These are phyloP conservation scores for Calycina marina DNA, from an alignment of 2,329 filamentous ascomycete genomes.

Conservation along the genomic window DNA sequence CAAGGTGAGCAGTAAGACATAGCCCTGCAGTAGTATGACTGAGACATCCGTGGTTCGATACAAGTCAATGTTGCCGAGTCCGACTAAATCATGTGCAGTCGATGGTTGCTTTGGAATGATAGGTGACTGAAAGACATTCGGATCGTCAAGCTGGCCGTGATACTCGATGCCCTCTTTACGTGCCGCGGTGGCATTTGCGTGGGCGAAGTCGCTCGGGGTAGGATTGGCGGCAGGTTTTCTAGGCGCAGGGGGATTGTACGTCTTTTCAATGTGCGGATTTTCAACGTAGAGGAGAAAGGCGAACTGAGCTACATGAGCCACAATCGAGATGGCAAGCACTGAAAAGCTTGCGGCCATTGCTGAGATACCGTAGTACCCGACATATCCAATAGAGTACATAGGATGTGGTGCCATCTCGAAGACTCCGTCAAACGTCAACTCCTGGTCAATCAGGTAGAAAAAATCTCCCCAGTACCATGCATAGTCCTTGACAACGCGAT, in stretches of 20 bases:
- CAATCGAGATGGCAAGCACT: constrained; percentile 89
- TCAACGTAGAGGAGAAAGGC: constrained; percentile 84
- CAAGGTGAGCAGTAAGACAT: constrained; percentile 59
- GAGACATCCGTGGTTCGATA: constrained; percentile 77
- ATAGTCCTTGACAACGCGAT: constrained; percentile 96
- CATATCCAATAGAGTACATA: constrained; percentile 98
- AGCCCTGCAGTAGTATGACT: constrained; percentile 60
- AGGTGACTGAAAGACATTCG: constrained; percentile 10
- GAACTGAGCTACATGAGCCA: constrained; percentile 89
- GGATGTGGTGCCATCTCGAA: constrained; percentile 98
- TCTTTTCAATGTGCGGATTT: constrained; percentile 96
- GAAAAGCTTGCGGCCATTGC: constrained; percentile 97
- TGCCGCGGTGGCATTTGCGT: constrained; percentile 22
- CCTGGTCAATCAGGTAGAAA: constrained; percentile 96
- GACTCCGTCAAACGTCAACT: constrained; percentile 93
- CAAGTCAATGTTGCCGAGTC: constrained; percentile 70
- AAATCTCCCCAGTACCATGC: constrained; percentile 99
- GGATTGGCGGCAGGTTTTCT: constrained; percentile 31
- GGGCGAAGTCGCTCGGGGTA: constrained; percentile 21
- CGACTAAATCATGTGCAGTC: constrained; percentile 71
- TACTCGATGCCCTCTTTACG: constrained; percentile 23
- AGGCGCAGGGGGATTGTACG: constrained; percentile 80
- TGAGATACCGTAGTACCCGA: constrained; percentile 95
- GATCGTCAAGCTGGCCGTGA: constrained; percentile 3
- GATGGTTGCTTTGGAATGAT: constrained; percentile 37